Conservation (phyloP, 2,329 filamentous ascomycete species). For the Pseudogymnoascus sp. region DNA sequence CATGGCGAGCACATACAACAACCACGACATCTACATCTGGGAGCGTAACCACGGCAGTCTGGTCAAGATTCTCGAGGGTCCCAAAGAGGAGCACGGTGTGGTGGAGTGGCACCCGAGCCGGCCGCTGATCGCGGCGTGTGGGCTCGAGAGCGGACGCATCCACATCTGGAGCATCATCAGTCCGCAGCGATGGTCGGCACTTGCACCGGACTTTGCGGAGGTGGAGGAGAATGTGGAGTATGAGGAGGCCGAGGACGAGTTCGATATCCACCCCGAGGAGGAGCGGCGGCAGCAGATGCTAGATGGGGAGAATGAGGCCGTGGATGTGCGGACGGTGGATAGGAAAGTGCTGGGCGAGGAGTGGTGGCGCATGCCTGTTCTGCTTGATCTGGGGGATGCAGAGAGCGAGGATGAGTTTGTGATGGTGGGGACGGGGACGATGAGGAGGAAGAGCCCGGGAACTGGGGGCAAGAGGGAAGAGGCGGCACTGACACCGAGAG, state of each 20-base stretch:
- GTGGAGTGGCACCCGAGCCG: conserved; percentile 95
- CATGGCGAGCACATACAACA: conserved; percentile 93
- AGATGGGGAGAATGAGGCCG: conserved; percentile 85
- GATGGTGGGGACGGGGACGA: conserved; percentile 64
- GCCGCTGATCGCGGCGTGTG: conserved; percentile 81
- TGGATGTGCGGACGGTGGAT: conserved; percentile 72
- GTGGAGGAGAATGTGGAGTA: conserved; percentile 99
- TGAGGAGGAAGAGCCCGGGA: conserved; percentile 76
- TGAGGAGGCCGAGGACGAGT: conserved; percentile 90
- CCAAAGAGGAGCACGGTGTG: conserved; percentile 90
- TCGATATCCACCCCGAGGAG: conserved; percentile 92
- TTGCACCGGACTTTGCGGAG: conserved; percentile 93
- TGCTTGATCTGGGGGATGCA: conserved; percentile 87
- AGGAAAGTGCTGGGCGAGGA: conserved; percentile 50
- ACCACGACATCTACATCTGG: conserved; percentile 98
- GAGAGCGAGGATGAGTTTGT: conserved; percentile 89
- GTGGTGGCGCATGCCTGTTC: conserved; percentile 81
- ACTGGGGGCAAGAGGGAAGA: conserved; percentile 59
- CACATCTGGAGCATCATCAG: conserved; percentile 95
- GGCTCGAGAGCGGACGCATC: conserved; percentile 84
- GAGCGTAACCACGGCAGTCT: conserved; percentile 87
- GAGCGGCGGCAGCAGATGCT: conserved; percentile 86
- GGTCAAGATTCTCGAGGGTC: conserved; percentile 93
- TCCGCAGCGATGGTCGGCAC: conserved; percentile 92
- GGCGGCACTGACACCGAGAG: neutral